These are phyloP conservation scores for Hysterangium stoloniferum DNA, from an alignment of 768 basidiomycete species.

Conservation along the genomic window DNA sequence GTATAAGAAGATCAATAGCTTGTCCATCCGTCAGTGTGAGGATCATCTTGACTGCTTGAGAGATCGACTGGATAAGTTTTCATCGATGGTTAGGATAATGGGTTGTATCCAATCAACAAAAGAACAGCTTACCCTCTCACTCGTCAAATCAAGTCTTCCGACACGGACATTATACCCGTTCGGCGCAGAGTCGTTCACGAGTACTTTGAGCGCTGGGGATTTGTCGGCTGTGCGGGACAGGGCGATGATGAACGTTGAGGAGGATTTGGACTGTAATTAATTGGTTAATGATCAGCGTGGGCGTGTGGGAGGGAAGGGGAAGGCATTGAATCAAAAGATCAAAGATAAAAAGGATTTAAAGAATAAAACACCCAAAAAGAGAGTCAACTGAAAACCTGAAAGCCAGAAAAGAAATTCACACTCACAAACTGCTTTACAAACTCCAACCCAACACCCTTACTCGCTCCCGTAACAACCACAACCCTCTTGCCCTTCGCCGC, in stretches of 20 bases:
- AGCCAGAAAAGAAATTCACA: too few relatives aligned
- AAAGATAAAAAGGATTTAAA: too few relatives aligned
- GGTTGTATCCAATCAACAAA: neutral
- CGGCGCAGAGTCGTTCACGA: conserved; percentile 1
- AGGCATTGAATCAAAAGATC: too few relatives aligned
- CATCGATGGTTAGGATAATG: too few relatives aligned
- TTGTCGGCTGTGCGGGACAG: conserved; percentile 10
- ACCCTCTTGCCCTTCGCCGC: conserved; percentile 8
- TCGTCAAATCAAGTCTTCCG: conserved; percentile 1
- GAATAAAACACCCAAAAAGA: neutral
- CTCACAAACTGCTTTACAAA: conserved; percentile 11
- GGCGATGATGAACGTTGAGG: conserved; percentile 8
- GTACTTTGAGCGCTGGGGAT: neutral
- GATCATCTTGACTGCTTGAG: conserved; percentile 5
- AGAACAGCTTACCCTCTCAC: neutral
- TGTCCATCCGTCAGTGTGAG: conserved; percentile 7
- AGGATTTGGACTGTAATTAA: neutral
- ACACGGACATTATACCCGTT: conserved; percentile 8
- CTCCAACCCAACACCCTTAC: conserved; percentile 6
- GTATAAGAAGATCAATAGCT: conserved; percentile 5
- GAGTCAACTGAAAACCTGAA: too few relatives aligned
- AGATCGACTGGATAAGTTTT: conserved; percentile 1
- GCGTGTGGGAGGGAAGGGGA: too few relatives aligned
- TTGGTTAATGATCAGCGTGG: too few relatives aligned
- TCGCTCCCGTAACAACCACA: conserved; percentile 8